Evolutionary conservation across 306 rosid species (phyloP).

Genomic region (Sicyos baderoa): DNA sequence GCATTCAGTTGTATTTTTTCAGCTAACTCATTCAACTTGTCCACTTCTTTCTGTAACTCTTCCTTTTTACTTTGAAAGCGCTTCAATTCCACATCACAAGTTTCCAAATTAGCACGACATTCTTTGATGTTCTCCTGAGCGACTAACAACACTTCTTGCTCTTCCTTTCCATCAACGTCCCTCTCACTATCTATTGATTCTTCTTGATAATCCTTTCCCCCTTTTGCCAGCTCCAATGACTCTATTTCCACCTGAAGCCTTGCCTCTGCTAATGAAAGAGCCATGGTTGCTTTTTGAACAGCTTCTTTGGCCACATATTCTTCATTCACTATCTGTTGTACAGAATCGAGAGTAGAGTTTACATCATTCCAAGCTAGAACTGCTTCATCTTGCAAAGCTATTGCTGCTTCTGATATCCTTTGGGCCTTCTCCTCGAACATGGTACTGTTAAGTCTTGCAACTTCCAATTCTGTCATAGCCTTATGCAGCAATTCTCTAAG

Average conservation of each 20-base stretch:
- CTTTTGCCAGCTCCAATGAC: constrained; percentile 48
- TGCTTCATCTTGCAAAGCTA: constrained; percentile 78
- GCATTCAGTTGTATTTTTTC: constrained; percentile 62
- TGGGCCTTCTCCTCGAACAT: constrained; percentile 87
- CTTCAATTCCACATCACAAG: constrained; percentile 47
- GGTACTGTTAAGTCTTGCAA: constrained; percentile 55
- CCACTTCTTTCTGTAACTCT: constrained; percentile 81
- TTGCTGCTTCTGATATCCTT: constrained; percentile 77
- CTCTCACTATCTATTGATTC: constrained; percentile 32
- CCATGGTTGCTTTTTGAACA: constrained; percentile 79
- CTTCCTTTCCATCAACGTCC: constrained; percentile 35
- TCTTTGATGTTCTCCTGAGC: constrained; percentile 58
- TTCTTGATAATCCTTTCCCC: constrained; percentile 24
- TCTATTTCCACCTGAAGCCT: constrained; percentile 76
- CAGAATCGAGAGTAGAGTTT: constrained; percentile 49
- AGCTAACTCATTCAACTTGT: constrained; percentile 60
- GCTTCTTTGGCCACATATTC: constrained; percentile 73
- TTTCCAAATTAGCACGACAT: constrained; percentile 44
- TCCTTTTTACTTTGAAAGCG: constrained; percentile 55
- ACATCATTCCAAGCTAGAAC: constrained; percentile 55
- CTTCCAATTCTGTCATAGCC: constrained; percentile 61
- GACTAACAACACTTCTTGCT: constrained; percentile 38
- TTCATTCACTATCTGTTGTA: constrained; percentile 61
- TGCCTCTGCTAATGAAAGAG: constrained; percentile 93
- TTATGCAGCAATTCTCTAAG: constrained; percentile 58